Conservation (phyloP, 2,329 filamentous ascomycete species). For the Diplodia mutila region DNA sequence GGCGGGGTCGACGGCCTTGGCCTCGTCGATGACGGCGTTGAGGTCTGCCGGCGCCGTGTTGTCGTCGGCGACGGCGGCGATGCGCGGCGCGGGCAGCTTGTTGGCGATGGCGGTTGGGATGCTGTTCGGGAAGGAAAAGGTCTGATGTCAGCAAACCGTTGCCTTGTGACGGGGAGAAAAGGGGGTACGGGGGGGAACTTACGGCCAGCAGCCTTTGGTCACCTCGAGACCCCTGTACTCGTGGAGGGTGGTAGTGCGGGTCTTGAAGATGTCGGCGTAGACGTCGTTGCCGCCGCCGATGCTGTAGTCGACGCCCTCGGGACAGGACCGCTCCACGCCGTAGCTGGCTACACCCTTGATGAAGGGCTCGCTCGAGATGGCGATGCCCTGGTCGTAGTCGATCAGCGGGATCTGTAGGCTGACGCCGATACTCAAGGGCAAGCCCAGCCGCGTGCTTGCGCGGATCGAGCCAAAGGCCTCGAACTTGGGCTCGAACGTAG, state of each 20-base stretch:
- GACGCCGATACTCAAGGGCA: not conserved
- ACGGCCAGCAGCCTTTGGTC: not conserved
- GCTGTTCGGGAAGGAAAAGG: too few species aligned
- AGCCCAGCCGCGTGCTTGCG: not conserved
- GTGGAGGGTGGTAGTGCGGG: too few species aligned
- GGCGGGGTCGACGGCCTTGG: too few species aligned
- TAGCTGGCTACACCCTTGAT: not conserved
- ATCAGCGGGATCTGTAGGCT: not conserved
- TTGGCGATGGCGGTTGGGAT: too few species aligned
- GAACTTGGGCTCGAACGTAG: not conserved
- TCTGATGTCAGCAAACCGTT: too few species aligned
- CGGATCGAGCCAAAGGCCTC: not conserved
- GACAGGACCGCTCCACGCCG: not conserved
- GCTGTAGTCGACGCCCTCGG: not conserved
- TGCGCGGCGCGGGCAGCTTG: too few species aligned
- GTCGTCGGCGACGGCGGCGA: too few species aligned
- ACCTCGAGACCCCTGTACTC: too few species aligned
- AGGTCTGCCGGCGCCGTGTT: too few species aligned
- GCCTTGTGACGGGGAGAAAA: too few species aligned
- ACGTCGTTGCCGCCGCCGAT: not conserved
- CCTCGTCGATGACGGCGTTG: too few species aligned
- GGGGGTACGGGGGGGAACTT: not conserved
- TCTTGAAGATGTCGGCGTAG: not conserved
- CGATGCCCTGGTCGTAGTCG: not conserved
- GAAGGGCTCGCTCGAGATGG: not conserved